Evolutionary conservation across 1,284 basidiomycete species (phyloP).

Genomic region (Cutaneotrichosporon daszewskae): DNA sequence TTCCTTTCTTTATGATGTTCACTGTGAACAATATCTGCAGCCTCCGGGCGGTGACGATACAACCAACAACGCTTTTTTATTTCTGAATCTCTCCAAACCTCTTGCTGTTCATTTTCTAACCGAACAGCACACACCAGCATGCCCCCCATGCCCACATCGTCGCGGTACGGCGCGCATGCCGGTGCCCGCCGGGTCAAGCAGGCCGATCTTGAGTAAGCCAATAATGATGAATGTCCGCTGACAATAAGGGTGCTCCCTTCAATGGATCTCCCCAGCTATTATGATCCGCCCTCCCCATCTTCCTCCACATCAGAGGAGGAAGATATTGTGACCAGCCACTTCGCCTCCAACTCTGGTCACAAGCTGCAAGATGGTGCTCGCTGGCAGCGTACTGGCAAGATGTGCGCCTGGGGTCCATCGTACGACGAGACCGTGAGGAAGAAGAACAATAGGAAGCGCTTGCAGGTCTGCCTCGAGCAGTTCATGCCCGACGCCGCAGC

Average conservation of each 20-base stretch:
- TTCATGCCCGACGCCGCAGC: slow-evolving; percentile 37
- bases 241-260: slow-evolving; percentile 32
- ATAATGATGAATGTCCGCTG: too few relatives aligned
- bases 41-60: slow-evolving; percentile 21
- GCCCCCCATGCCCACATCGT: background rate
- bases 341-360: slow-evolving; percentile 39
- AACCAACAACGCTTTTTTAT: slow-evolving; percentile 22
- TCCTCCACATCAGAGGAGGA: slow-evolving; percentile 19
- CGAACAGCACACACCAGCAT: slow-evolving; percentile 4
- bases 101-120: background rate
- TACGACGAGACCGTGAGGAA: slow-evolving; percentile 35
- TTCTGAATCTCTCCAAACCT: slow-evolving; percentile 6
- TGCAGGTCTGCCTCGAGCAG: slow-evolving; percentile 35
- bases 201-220: slow-evolving; percentile 32
- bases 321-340: slow-evolving; percentile 20
- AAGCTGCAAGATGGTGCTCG: slow-evolving; percentile 40
- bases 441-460: slow-evolving; percentile 29
- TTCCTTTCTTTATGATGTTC: slow-evolving; percentile 10
- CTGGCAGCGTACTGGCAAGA: slow-evolving; percentile 44
- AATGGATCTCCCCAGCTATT: slow-evolving; percentile 31
- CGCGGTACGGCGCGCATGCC: background rate
- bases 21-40: slow-evolving; percentile 26
- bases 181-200: slow-evolving; percentile 13
- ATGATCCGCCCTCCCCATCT: slow-evolving; percentile 33
- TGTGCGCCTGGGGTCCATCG: slow-evolving; percentile 44